Base-by-base conservation (phyloP, 441 rosid species). In the Populus hybrid region DNA sequence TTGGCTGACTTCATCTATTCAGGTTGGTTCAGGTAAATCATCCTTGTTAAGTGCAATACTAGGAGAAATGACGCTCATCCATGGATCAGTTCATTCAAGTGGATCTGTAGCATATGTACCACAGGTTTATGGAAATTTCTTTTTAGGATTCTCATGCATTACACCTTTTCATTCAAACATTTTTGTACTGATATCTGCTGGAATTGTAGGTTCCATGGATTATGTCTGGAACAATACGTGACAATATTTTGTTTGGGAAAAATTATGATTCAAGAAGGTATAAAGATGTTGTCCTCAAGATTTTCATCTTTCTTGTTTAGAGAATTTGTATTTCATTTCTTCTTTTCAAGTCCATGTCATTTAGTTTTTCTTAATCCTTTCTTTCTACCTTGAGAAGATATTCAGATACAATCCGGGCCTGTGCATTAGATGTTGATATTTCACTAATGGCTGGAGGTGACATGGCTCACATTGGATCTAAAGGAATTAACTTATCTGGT, bases 11-110 rank as follows among this genome's bases (percentile, higher is more conserved):
- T 80, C 69, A 26, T 73, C 53, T 76, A 68, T 86, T 80, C 89
- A 95, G 99, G 99, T 95, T 71, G 98, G 99, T 78, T 94, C 98
- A 63, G 99, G 99, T 74, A 94, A 95, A 88, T 94, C 99, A 78
- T 94, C 99, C 69, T 84, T 95, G 84, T 79, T 95, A 82, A 85
- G 88, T 86, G 87, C 92, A 40, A 81, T 95, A 42, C 74, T 95
- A 82, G 94, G 95, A 6, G 99, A 94, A 84, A 90, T 81, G 90
- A 80, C 59, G 80, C 87, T 91, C 70, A 82, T 91, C 77, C 85
- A 67, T 79, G 99, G 99, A 79, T 89, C 89, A 68, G 81, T 90
- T 74, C 74, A 73, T 74, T 83, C 87, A 79, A 82, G 80, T 78
- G 95, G 94, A 79, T 90, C 95, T 70, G 77, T 87, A 26, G 93